phyloP scores from a whole-genome alignment of 768 basidiomycete species.

The Rhodotorula toruloides region DNA sequence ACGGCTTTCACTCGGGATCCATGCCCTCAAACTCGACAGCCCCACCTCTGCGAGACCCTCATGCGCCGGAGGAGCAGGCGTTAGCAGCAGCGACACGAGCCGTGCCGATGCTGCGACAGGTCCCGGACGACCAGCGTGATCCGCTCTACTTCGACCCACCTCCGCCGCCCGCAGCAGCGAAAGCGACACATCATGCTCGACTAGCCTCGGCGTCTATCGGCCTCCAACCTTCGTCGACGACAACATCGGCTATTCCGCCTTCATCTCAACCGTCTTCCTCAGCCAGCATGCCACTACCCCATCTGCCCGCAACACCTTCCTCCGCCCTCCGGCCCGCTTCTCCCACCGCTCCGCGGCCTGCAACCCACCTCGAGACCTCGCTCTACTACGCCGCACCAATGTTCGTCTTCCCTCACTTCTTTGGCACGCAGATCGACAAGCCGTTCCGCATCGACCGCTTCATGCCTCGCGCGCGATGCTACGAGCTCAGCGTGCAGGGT shows the following conservation, averaged over 20 bases:
- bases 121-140: conserved; percentile 37
- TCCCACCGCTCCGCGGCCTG: conserved; percentile 38
- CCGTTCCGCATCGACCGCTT: conserved; percentile 60
- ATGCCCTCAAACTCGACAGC: no score
- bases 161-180: neutral
- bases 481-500: conserved; percentile 33
- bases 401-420: conserved; percentile 50
- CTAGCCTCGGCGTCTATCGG: neutral
- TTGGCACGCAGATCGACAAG: conserved; percentile 49
- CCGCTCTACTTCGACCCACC: conserved; percentile 38
- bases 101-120: neutral
- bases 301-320: neutral
- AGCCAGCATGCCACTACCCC: neutral
- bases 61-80: neutral
- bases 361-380: conserved; percentile 49
- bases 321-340: conserved; percentile 26
- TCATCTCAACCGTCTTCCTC: conserved; percentile 3
- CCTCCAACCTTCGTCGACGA: neutral
- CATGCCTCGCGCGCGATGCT: conserved; percentile 71
- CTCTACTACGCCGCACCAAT: conserved; percentile 54
- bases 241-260: neutral
- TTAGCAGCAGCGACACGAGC: neutral
- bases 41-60: conserved; percentile 1
- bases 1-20: no score
- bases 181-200: neutral